Conservation (phyloP, 1,284 basidiomycete species). For the Fomitopsis pinicola region DNA sequence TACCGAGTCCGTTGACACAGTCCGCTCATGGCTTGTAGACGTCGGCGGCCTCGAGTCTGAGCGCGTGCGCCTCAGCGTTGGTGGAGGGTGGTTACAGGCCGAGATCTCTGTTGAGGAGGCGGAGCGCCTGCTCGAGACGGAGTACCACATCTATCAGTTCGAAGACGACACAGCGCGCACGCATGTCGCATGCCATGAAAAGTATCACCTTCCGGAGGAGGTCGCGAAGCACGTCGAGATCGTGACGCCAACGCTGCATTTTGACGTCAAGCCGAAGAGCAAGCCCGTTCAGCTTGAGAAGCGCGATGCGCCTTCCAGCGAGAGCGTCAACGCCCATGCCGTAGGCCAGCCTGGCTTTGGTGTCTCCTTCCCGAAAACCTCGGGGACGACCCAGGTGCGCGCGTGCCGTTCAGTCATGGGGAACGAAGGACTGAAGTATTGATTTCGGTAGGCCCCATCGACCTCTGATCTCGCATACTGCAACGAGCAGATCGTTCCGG, state of each 20-base stretch:
- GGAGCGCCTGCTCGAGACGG: conserved; percentile 39
- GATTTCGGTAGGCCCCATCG: background rate
- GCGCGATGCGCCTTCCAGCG: background rate
- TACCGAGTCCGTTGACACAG: conserved; percentile 35
- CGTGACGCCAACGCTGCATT: conserved; percentile 45
- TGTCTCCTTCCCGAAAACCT: conserved; percentile 3
- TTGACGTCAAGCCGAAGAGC: conserved; percentile 26
- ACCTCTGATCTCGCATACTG: conserved; percentile 7
- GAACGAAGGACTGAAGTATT: conserved; percentile 4
- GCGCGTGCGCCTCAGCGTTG: conserved; percentile 29
- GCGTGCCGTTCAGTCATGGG: background rate
- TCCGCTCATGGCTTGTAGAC: conserved; percentile 38
- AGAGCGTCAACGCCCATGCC: background rate
- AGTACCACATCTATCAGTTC: conserved; percentile 44
- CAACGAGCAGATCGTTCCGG: conserved; percentile 7
- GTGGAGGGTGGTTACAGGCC: conserved; percentile 40
- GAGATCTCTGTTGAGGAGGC: conserved; percentile 41
- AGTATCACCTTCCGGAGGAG: conserved; percentile 41
- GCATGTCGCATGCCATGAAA: conserved; percentile 32
- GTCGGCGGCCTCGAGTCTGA: conserved; percentile 28
- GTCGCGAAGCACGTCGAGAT: conserved; percentile 43
- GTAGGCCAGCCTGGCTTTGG: conserved; percentile 28
- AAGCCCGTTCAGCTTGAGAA: background rate
- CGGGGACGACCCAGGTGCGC: conserved; percentile 5
- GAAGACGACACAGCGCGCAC: conserved; percentile 29